Conservation (phyloP, 2,329 filamentous ascomycete genomes). For the Fusarium virguliforme region DNA sequence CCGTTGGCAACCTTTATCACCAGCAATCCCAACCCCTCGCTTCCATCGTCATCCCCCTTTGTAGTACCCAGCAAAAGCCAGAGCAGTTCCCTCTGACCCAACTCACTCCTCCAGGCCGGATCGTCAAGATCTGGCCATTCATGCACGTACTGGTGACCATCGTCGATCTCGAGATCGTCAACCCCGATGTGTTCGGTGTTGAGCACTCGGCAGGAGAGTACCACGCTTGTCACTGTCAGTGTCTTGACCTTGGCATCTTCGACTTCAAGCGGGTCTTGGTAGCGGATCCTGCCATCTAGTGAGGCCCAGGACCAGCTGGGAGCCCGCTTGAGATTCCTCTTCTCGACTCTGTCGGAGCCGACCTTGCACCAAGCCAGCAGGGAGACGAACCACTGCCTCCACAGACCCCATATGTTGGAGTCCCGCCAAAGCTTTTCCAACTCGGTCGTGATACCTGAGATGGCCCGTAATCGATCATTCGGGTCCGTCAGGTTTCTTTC, state of each 20-base stretch:
- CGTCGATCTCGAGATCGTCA: background rate
- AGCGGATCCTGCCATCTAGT: background rate
- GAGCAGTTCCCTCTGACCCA: background rate
- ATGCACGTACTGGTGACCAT: background rate
- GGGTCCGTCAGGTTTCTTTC: background rate
- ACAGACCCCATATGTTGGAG: background rate
- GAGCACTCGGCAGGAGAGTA: background rate
- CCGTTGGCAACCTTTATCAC: background rate
- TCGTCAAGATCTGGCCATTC: background rate
- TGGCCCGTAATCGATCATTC: background rate
- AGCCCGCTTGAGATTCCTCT: background rate
- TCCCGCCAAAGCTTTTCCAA: background rate
- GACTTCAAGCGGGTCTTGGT: background rate
- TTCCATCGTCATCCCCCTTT: background rate
- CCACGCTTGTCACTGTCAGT: background rate
- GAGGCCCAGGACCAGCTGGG: constrained; percentile 14
- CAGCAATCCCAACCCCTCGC: background rate
- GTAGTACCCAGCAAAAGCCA: background rate
- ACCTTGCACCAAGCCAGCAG: background rate
- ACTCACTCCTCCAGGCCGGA: background rate
- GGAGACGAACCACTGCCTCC: background rate
- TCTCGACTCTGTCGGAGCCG: background rate
- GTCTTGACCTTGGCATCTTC: background rate
- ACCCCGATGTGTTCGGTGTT: background rate
- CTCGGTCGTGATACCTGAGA: background rate